Percentiles rank a stretch among this genome's conserved stretches.
phyloP scores from a whole-genome alignment of 1,284 basidiomycete species.

The Pseudomicrostroma phylloplanum region DNA sequence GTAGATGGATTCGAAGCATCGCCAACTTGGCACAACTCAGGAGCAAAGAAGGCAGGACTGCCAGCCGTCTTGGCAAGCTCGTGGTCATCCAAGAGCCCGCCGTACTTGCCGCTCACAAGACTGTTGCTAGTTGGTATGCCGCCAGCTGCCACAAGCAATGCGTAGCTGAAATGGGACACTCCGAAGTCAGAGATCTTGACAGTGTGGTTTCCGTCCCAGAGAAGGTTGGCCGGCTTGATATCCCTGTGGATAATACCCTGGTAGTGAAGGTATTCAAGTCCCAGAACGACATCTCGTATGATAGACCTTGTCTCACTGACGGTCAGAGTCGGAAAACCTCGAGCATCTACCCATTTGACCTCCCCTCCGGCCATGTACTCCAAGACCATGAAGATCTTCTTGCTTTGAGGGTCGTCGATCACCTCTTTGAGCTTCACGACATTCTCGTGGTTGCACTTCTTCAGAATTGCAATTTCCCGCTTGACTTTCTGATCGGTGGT shows the following conservation, averaged over 20 bases:
- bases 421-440: constrained; percentile 88
- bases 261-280: constrained; percentile 88
- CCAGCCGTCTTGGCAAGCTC: constrained; percentile 90
- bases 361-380: constrained; percentile 94
- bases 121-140: constrained; percentile 18
- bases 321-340: constrained; percentile 63
- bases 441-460: constrained; percentile 79
- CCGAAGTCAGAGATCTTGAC: constrained; percentile 99
- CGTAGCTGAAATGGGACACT: constrained; percentile 88
- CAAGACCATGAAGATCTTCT: constrained; percentile 93
- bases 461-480: constrained; percentile 88
- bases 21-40: constrained; percentile 68
- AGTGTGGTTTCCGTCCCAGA: constrained; percentile 69
- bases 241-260: constrained; percentile 99
- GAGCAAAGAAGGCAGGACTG: constrained; percentile 94
- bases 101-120: constrained; percentile 55
- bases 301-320: constrained; percentile 77
- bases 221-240: constrained; percentile 95
- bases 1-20: constrained; percentile 20
- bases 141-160: constrained; percentile 52
- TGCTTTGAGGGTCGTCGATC: constrained; percentile 83
- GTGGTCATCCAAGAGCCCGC: constrained; percentile 66
- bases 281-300: constrained; percentile 83
- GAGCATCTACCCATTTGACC: constrained; percentile 69
- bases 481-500: constrained; percentile 47